phyloP scores from a whole-genome alignment of 2,329 filamentous ascomycete genomes.

The Hypoxylon sp. region DNA sequence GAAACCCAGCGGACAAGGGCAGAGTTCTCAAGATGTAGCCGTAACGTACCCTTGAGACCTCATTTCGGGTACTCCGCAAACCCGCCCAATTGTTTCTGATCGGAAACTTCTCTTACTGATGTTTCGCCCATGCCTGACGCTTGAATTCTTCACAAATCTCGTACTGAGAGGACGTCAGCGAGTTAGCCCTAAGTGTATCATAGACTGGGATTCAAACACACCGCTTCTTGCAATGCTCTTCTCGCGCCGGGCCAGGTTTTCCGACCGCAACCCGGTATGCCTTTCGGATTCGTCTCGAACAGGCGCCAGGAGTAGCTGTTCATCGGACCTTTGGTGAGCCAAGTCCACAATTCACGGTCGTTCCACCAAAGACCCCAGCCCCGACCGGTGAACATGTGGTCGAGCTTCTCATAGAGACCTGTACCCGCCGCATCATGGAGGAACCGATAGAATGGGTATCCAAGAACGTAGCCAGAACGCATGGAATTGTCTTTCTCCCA shows the following conservation, averaged over 20 bases:
- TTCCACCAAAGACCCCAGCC: constrained; percentile 49
- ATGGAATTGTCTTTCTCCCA: constrained; percentile 46
- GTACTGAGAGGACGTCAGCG: constrained; percentile 30
- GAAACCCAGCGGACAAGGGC: not conserved
- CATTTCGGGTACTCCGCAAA: constrained; percentile 3
- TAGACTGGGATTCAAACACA: constrained; percentile 32
- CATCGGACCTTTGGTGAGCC: constrained; percentile 48
- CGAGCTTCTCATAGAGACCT: constrained; percentile 48
- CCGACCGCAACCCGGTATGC: constrained; percentile 49
- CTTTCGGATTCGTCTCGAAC: constrained; percentile 50
- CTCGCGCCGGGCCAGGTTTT: constrained; percentile 46
- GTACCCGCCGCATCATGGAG: constrained; percentile 51
- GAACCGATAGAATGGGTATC: constrained; percentile 48
- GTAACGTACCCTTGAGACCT: constrained; percentile 4
- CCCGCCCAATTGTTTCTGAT: constrained; percentile 4
- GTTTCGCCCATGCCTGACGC: constrained; percentile 14
- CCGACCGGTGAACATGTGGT: constrained; percentile 45
- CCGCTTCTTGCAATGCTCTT: constrained; percentile 44
- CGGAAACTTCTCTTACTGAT: constrained; percentile 1
- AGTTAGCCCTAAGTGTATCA: not conserved
- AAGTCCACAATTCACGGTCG: constrained; percentile 48
- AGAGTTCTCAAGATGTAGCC: not conserved
- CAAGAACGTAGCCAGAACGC: constrained; percentile 44
- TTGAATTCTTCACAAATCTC: constrained; percentile 30
- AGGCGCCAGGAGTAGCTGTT: constrained; percentile 49